phyloP scores from a whole-genome alignment of 768 basidiomycete species.

The Rhizopogon roseolus region DNA sequence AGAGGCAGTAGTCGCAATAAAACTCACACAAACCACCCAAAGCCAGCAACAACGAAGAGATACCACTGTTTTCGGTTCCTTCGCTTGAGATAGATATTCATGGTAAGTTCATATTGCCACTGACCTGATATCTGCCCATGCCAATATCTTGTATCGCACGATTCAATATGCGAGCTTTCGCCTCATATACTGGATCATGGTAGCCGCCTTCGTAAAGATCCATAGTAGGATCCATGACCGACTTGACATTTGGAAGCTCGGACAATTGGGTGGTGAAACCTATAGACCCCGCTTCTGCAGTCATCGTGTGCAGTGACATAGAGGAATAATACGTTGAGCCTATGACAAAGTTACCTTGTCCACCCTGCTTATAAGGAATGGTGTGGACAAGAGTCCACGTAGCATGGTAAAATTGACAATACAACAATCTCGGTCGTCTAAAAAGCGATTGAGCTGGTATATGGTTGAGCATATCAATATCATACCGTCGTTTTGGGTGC shows the following conservation, averaged over 20 bases:
- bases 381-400: no score
- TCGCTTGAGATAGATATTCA: not conserved
- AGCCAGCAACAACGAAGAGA: conserved; percentile 34
- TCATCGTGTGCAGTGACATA: not conserved
- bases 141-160: conserved; percentile 47
- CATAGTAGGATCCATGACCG: not conserved
- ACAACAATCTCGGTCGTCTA: no score
- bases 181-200: conserved; percentile 42
- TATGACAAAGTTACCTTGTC: no score
- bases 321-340: not conserved
- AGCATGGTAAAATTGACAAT: no score
- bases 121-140: conserved; percentile 53
- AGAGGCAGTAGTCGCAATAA: not conserved
- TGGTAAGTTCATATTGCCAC: not conserved
- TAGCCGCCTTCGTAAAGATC: conserved; percentile 32
- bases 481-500: no score
- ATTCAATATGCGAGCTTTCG: conserved; percentile 44
- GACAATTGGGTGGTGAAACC: not conserved
- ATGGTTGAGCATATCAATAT: no score
- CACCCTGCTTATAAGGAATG: no score
- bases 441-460: no score
- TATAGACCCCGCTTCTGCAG: not conserved
- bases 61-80: conserved; percentile 22
- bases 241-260: not conserved
- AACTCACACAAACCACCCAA: conserved; percentile 38